Percentiles rank a stretch among this genome's conserved stretches.
These are phyloP conservation scores for Cutaneotrichosporon sp. DNA, from an alignment of 1,284 basidiomycete species.

Conservation along the genomic window DNA sequence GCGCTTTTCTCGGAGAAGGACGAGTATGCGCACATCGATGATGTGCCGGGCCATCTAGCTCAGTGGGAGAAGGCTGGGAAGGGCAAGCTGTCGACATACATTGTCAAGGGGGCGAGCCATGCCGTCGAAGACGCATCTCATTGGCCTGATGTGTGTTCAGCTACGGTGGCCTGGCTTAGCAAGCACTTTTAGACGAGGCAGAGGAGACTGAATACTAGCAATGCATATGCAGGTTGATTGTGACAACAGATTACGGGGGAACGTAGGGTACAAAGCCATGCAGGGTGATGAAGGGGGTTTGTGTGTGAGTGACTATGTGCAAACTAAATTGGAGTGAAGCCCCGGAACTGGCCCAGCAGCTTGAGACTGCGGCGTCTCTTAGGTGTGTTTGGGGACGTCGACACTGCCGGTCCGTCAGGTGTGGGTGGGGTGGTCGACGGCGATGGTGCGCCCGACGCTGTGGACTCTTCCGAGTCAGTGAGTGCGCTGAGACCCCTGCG, in stretches of 20 bases:
- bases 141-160: constrained; percentile 26
- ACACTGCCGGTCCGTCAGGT: background rate
- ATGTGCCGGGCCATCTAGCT: constrained; percentile 18
- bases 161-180: constrained; percentile 32
- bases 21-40: constrained; percentile 26
- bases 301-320: background rate
- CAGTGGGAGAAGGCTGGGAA: constrained; percentile 30
- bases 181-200: constrained; percentile 2
- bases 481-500: background rate
- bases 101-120: constrained; percentile 42
- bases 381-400: background rate
- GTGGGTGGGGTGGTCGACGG: background rate
- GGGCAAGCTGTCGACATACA: constrained; percentile 23
- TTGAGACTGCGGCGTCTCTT: constrained; percentile 14
- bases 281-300: background rate
- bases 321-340: constrained; percentile 12
- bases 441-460: background rate
- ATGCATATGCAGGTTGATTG: constrained; percentile 6
- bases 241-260: background rate
- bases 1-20: constrained; percentile 42
- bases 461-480: background rate
- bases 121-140: constrained; percentile 31
- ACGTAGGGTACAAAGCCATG: background rate
- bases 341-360: constrained; percentile 15
- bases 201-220: background rate